Percentiles rank a stretch among this genome's conserved stretches.
Conservation (phyloP, 768 basidiomycete genomes). For the Tricholoma flavovirens region DNA sequence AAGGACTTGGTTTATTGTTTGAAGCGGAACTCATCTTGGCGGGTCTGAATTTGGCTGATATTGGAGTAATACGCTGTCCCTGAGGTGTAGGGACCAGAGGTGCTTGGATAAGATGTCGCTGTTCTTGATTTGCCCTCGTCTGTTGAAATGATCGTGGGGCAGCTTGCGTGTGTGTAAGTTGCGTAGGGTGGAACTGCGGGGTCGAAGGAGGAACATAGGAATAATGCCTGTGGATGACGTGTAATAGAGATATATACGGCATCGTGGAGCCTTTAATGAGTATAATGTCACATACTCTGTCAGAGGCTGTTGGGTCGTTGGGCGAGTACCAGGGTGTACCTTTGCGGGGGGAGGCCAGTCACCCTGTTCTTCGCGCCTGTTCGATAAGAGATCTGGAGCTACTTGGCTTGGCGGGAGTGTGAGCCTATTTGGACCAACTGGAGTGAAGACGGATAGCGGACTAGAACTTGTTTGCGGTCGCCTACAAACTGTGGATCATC, state of each 20-base stretch:
- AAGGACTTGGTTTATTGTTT: slow-evolving; percentile 9
- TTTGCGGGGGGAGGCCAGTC: slow-evolving; percentile 17
- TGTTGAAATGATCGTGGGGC: slow-evolving; percentile 35
- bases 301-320: slow-evolving; percentile 32
- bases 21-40: slow-evolving; percentile 2
- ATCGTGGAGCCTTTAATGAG: not conserved
- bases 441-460: slow-evolving; percentile 51
- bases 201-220: slow-evolving; percentile 51
- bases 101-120: slow-evolving; percentile 15
- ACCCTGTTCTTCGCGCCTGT: slow-evolving; percentile 16
- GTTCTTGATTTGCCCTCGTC: slow-evolving; percentile 20
- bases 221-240: slow-evolving; percentile 46
- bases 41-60: slow-evolving; percentile 24
- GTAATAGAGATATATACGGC: slow-evolving; percentile 17
- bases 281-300: slow-evolving; percentile 23
- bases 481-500: slow-evolving; percentile 13
- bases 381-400: slow-evolving; percentile 35
- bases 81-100: slow-evolving; percentile 8
- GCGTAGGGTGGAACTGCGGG: slow-evolving; percentile 33
- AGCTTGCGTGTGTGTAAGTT: slow-evolving; percentile 37
- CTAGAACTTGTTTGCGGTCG: slow-evolving; percentile 45
- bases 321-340: slow-evolving; percentile 21
- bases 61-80: slow-evolving; percentile 13
- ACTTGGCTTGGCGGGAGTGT: slow-evolving; percentile 62
- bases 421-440: slow-evolving; percentile 56